phyloP scores from a whole-genome alignment of 1,284 basidiomycete genomes.

The Pascua guehoae region DNA sequence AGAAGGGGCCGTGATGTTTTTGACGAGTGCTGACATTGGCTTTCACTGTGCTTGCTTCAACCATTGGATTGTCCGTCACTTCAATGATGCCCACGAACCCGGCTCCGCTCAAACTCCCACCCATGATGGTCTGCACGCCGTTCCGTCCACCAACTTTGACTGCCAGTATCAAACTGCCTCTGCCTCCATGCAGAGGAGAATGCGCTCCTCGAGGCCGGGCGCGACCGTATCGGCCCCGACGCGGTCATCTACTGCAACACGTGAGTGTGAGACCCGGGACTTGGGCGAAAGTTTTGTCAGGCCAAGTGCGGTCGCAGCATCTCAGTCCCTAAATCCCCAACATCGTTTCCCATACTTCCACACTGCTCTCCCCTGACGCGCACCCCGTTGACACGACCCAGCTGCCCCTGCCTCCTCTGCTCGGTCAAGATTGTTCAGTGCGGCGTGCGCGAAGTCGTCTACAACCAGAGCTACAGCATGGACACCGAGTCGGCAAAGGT shows the following conservation, averaged over 20 bases:
- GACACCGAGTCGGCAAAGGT: constrained; percentile 75
- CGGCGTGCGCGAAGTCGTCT: constrained; percentile 88
- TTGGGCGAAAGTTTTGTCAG: constrained; percentile 4
- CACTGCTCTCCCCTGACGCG: no score
- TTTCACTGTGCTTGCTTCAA: no score
- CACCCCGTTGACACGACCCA: constrained; percentile 40
- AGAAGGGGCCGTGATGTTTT: neutral
- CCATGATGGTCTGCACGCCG: no score
- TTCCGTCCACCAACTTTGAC: no score
- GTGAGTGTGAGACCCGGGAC: constrained; percentile 34
- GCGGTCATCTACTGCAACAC: constrained; percentile 85
- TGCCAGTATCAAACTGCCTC: constrained; percentile 63
- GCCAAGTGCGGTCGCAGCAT: no score
- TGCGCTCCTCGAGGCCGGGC: constrained; percentile 86
- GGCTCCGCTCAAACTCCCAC: no score
- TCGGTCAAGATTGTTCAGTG: constrained; percentile 92
- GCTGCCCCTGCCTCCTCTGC: constrained; percentile 94
- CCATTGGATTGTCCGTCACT: neutral
- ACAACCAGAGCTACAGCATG: constrained; percentile 95
- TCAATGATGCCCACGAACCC: no score
- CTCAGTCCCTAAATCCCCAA: no score
- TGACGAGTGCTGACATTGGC: neutral
- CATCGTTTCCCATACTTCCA: no score
- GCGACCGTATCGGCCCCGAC: constrained; percentile 75
- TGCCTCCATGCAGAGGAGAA: constrained; percentile 99